These are phyloP conservation scores for Coprinellus aureogranulatus DNA, from an alignment of 768 basidiomycete species.

Conservation along the genomic window DNA sequence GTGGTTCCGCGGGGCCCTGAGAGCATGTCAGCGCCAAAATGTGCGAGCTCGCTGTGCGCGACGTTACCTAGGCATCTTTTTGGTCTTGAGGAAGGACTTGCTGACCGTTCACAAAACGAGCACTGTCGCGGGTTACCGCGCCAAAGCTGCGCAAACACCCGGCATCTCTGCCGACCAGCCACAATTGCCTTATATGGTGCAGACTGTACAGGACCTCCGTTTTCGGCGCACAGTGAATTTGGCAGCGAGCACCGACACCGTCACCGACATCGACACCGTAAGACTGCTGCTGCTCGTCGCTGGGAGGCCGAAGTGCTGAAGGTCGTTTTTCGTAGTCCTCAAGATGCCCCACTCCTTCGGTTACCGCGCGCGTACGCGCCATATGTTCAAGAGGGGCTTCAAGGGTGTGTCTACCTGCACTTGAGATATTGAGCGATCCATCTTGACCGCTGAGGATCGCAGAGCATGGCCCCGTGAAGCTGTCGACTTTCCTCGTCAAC, in stretches of 20 bases:
- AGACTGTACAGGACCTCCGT: conserved; percentile 75
- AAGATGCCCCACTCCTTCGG: conserved; percentile 99
- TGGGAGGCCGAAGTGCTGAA: conserved; percentile 4
- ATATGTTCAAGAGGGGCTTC: conserved; percentile 99
- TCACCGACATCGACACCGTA: conserved; percentile 50
- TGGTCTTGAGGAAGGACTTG: conserved; percentile 49
- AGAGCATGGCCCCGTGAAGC: conserved; percentile 87
- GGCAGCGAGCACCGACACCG: conserved; percentile 33
- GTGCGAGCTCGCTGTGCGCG: conserved; percentile 14
- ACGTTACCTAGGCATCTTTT: conserved; percentile 82
- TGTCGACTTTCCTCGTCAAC: conserved; percentile 91
- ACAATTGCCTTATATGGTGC: conserved; percentile 25
- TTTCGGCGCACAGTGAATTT: conserved; percentile 12
- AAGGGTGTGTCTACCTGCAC: conserved; percentile 63
- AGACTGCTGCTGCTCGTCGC: conserved; percentile 11
- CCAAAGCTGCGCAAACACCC: conserved; percentile 38
- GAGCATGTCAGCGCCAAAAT: conserved; percentile 23
- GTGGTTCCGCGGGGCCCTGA: conserved; percentile 88
- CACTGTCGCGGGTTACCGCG: not conserved
- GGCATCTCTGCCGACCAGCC: conserved; percentile 21
- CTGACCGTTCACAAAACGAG: not conserved
- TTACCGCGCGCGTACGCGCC: conserved; percentile 99
- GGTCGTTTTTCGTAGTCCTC: conserved; percentile 39
- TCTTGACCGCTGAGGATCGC: conserved; percentile 10
- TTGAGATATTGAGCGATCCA: conserved; percentile 10